Conservation (phyloP, 1,284 basidiomycete genomes). For the Sporisorium exsertum region DNA sequence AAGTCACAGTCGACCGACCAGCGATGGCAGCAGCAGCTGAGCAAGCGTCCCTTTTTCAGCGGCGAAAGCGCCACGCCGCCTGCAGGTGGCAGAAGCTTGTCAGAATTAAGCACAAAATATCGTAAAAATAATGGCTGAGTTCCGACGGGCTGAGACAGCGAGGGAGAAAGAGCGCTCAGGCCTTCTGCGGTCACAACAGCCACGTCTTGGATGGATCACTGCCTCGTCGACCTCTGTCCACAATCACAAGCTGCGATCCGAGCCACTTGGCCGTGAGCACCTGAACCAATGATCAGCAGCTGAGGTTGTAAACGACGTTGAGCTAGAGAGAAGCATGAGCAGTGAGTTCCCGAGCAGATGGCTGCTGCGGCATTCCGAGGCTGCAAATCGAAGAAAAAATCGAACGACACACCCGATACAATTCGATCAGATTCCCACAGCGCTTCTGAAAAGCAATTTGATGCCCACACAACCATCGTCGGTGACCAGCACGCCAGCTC, state of each 20-base stretch:
- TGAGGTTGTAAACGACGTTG: no score
- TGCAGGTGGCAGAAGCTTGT: no score
- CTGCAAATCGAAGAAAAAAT: background rate
- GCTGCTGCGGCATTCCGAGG: conserved; percentile 6
- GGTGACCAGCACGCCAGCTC: no score
- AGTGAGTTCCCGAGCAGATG: background rate
- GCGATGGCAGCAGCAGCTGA: no score
- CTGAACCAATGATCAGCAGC: no score
- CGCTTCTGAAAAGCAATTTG: no score
- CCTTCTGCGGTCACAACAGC: background rate
- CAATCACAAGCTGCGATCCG: no score
- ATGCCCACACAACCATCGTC: background rate
- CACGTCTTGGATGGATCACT: background rate
- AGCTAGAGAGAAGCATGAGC: background rate
- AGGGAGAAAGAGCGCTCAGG: background rate
- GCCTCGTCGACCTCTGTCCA: background rate
- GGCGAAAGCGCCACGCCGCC: no score
- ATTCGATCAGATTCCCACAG: background rate
- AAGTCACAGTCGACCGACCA: no score
- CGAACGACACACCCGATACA: background rate
- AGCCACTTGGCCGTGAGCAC: no score
- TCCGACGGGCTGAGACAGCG: background rate
- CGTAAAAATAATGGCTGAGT: background rate
- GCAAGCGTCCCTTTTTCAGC: no score
- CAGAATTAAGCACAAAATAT: no score